phyloP scores from a whole-genome alignment of 208 protist genomes.

The Borovskyia barvae region DNA sequence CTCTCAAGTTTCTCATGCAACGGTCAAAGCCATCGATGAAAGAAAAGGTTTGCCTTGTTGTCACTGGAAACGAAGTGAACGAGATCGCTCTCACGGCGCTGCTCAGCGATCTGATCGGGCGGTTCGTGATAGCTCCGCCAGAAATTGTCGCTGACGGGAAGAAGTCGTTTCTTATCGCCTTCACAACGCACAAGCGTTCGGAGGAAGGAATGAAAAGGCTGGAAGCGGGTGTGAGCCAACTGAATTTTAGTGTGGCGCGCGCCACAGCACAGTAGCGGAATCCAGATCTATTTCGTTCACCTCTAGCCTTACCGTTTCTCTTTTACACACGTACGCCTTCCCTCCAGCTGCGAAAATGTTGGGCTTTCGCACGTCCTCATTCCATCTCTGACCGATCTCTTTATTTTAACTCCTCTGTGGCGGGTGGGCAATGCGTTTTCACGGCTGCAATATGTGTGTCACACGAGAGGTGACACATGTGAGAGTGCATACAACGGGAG shows the following conservation, averaged over 20 bases:
- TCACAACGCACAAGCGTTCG: slow-evolving; percentile 25
- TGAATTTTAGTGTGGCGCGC: slow-evolving; percentile 11
- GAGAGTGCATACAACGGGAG: no score
- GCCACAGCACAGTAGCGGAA: no score
- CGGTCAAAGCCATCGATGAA: slow-evolving; percentile 17
- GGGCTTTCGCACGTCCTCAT: no score
- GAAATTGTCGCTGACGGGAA: slow-evolving; percentile 22
- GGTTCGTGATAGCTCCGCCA: slow-evolving; percentile 43
- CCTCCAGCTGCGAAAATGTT: no score
- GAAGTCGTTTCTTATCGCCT: slow-evolving; percentile 20
- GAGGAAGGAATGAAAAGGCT: slow-evolving; percentile 25
- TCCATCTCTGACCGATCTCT: no score
- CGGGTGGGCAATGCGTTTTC: no score
- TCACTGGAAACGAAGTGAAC: slow-evolving; percentile 34
- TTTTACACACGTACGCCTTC: no score
- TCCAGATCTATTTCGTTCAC: neutral
- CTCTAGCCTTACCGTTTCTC: neutral
- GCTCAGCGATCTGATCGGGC: slow-evolving; percentile 42
- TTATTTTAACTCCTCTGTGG: no score
- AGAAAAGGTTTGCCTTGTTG: slow-evolving; percentile 32
- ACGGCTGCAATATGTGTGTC: no score
- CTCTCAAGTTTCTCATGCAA: slow-evolving; percentile 24
- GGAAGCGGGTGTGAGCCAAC: slow-evolving; percentile 16
- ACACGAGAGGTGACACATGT: no score
- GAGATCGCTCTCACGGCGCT: slow-evolving; percentile 25